phyloP scores from a whole-genome alignment of 2,329 filamentous ascomycete species.

The Coleophoma crateriformis region DNA sequence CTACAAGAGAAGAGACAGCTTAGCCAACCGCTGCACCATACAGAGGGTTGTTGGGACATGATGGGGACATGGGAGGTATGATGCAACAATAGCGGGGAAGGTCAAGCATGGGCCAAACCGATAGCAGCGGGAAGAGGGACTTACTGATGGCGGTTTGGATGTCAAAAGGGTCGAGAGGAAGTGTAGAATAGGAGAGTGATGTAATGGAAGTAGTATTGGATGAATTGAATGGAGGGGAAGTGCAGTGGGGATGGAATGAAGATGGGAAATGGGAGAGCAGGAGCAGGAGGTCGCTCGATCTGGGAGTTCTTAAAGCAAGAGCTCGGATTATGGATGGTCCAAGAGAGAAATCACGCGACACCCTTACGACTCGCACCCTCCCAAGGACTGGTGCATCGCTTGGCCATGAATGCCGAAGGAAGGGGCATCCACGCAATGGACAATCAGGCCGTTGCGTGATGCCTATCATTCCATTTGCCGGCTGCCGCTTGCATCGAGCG shows the following conservation, averaged over 20 bases:
- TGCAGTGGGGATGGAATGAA: conserved; percentile 7
- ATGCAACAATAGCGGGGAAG: conserved; percentile 2
- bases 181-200: conserved; percentile 1
- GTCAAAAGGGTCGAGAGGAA: conserved; percentile 1
- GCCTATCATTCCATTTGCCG: too few species aligned
- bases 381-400: too few species aligned
- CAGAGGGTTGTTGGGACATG: too few species aligned
- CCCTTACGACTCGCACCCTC: not conserved
- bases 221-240: conserved; percentile 3
- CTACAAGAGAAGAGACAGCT: conserved; percentile 36
- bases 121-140: conserved; percentile 6
- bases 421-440: too few species aligned
- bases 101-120: conserved; percentile 7
- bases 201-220: conserved; percentile 2
- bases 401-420: too few species aligned
- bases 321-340: not conserved
- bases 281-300: not conserved
- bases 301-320: not conserved
- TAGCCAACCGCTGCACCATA: too few species aligned
- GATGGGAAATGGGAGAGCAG: conserved; percentile 1
- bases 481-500: too few species aligned
- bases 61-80: too few species aligned
- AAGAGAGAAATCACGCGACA: not conserved
- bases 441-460: too few species aligned
- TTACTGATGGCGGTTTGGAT: conserved; percentile 19